A percentile compares a stretch with the other conserved stretches of the same genome.
These are phyloP conservation scores for Fusarium ambrosium DNA, from an alignment of 2,329 filamentous ascomycete genomes.

Conservation along the genomic window DNA sequence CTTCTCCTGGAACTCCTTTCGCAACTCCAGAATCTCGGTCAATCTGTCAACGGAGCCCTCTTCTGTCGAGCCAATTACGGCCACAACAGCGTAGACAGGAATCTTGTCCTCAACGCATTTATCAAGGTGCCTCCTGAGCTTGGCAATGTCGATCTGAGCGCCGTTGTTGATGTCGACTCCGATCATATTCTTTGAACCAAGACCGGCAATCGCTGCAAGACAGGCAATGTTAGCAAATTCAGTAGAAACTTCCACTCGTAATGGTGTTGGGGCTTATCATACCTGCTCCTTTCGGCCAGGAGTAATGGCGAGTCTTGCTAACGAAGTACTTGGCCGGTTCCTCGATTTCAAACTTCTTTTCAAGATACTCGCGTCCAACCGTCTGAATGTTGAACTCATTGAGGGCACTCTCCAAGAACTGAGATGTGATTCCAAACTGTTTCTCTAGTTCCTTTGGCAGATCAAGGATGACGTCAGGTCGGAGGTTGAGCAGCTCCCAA, in stretches of 20 bases:
- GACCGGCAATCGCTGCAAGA: constrained; percentile 55
- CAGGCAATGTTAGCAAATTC: neutral
- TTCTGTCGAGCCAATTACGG: constrained; percentile 62
- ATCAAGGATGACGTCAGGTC: constrained; percentile 55
- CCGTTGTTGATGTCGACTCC: constrained; percentile 56
- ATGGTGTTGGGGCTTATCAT: constrained; percentile 21
- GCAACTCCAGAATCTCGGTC: constrained; percentile 53
- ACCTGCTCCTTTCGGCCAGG: constrained; percentile 64
- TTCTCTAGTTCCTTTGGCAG: constrained; percentile 54
- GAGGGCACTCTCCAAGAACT: constrained; percentile 48
- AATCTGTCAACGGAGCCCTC: constrained; percentile 62
- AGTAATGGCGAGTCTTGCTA: constrained; percentile 61
- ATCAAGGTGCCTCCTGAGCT: constrained; percentile 51
- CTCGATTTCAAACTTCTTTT: constrained; percentile 49
- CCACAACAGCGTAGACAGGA: constrained; percentile 59
- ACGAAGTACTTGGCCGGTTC: constrained; percentile 55
- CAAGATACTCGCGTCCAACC: constrained; percentile 54
- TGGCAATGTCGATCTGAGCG: constrained; percentile 54
- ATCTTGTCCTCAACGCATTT: constrained; percentile 47
- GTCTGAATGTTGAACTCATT: constrained; percentile 54
- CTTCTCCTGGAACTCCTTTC: constrained; percentile 55
- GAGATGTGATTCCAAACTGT: constrained; percentile 56
- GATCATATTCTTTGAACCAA: constrained; percentile 59
- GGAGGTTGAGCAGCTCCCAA: constrained; percentile 63
- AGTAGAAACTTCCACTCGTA: neutral